These are phyloP conservation scores for Hypoxylon trugodes DNA, from an alignment of 495 filamentous ascomycete genomes.

Conservation along the genomic window DNA sequence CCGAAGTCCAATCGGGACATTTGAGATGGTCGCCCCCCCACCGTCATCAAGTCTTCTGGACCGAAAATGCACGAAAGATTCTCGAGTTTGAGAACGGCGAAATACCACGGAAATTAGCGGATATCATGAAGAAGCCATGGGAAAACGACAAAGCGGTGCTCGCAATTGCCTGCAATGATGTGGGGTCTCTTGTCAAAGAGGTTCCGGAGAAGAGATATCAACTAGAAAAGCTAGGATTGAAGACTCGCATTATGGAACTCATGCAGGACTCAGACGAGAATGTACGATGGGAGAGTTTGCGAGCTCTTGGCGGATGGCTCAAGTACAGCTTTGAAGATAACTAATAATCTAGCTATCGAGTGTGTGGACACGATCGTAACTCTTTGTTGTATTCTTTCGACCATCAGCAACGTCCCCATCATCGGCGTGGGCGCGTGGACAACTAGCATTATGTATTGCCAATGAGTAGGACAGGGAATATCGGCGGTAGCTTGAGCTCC, in stretches of 20 bases:
- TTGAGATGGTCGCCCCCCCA: slow-evolving; percentile 96
- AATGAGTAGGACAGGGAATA: slow-evolving; percentile 33
- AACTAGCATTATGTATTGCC: slow-evolving; percentile 33
- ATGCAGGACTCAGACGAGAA: slow-evolving; percentile 91
- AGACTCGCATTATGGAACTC: slow-evolving; percentile 91
- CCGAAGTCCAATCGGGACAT: slow-evolving; percentile 87
- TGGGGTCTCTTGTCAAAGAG: slow-evolving; percentile 88
- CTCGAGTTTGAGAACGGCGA: slow-evolving; percentile 84
- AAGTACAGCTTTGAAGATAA: slow-evolving; percentile 83
- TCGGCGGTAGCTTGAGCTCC: slow-evolving; percentile 6
- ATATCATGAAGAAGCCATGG: slow-evolving; percentile 87
- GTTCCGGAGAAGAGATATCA: slow-evolving; percentile 83
- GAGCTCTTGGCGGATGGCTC: slow-evolving; percentile 91
- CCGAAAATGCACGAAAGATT: slow-evolving; percentile 91
- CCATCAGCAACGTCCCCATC: slow-evolving; percentile 15
- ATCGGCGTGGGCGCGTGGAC: slow-evolving; percentile 16
- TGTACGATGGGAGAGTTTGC: slow-evolving; percentile 94
- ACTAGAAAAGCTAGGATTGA: slow-evolving; percentile 90
- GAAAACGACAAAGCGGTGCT: slow-evolving; percentile 94
- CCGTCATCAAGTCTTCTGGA: slow-evolving; percentile 89
- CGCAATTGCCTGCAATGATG: slow-evolving; percentile 94
- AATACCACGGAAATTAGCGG: slow-evolving; percentile 81
- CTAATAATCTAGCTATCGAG: slow-evolving; percentile 33
- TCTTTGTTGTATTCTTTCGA: slow-evolving; percentile 28
- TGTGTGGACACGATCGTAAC: slow-evolving; percentile 21